phyloP scores from a whole-genome alignment of 2,329 filamentous ascomycete species.

The Colletotrichum graminicola region DNA sequence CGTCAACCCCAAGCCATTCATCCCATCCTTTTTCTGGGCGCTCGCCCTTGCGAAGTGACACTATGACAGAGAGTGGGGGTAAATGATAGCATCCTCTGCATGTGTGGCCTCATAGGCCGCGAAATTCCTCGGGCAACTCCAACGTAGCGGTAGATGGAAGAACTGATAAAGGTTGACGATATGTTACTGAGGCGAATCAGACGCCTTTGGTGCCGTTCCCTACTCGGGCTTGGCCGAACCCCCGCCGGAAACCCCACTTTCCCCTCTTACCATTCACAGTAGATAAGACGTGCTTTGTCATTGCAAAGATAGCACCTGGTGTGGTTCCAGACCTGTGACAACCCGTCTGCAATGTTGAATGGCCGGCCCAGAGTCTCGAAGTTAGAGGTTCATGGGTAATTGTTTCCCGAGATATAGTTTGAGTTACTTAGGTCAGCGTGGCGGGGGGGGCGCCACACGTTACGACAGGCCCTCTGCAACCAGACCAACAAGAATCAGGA shows the following conservation, averaged over 20 bases:
- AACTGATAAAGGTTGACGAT: conserved; percentile 10
- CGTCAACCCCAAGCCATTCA: background rate
- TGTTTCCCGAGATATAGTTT: background rate
- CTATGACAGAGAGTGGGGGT: conserved; percentile 28
- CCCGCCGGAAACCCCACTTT: conserved; percentile 26
- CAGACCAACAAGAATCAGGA: background rate
- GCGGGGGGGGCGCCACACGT: background rate
- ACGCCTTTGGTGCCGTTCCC: conserved; percentile 8
- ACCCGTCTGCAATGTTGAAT: background rate
- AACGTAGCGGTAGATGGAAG: background rate
- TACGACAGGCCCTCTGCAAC: background rate
- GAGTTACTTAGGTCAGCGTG: background rate
- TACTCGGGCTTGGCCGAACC: conserved; percentile 5
- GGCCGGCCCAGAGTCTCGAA: background rate
- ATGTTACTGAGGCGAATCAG: conserved; percentile 1
- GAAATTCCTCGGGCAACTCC: background rate
- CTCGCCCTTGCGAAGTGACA: background rate
- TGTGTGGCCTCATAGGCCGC: too few relatives aligned
- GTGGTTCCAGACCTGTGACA: background rate
- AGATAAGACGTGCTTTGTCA: conserved; percentile 17
- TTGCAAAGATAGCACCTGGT: conserved; percentile 9
- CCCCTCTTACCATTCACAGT: conserved; percentile 16
- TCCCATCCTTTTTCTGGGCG: background rate
- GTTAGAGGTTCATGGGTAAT: background rate
- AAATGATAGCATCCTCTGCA: conserved; percentile 2